Evolutionary conservation across 2,329 filamentous ascomycete genomes (phyloP).

Genomic region (Rhytidhysteron rufulum): DNA sequence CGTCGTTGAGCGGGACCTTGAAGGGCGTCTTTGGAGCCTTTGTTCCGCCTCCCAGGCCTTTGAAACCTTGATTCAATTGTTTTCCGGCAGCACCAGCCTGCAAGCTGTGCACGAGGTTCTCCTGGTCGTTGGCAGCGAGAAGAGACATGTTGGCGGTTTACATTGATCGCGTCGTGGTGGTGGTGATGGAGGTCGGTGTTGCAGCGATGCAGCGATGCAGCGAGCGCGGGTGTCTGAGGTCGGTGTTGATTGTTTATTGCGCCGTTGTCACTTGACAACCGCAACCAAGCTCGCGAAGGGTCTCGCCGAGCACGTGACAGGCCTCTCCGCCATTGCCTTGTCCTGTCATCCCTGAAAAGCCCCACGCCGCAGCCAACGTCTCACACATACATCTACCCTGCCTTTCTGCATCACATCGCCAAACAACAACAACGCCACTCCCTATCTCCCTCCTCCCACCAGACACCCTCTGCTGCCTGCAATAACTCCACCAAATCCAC

Average conservation of each 20-base stretch:
- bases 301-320: too few relatives aligned
- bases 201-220: background rate
- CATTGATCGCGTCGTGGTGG: too few relatives aligned
- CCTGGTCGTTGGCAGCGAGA: slow-evolving; percentile 75
- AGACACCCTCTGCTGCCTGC: too few relatives aligned
- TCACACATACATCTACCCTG: too few relatives aligned
- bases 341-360: too few relatives aligned
- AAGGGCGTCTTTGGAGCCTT: slow-evolving; percentile 79
- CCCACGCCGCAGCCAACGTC: too few relatives aligned
- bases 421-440: too few relatives aligned
- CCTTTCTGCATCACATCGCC: too few relatives aligned
- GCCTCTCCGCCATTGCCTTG: too few relatives aligned
- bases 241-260: slow-evolving; percentile 4
- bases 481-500: slow-evolving; percentile 2
- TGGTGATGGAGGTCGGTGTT: slow-evolving; percentile 13
- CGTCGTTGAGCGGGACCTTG: slow-evolving; percentile 73
- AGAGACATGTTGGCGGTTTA: slow-evolving; percentile 52
- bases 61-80: slow-evolving; percentile 56
- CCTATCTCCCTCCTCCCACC: too few relatives aligned
- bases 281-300: too few relatives aligned
- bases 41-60: slow-evolving; percentile 74
- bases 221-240: slow-evolving; percentile 2
- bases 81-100: slow-evolving; percentile 70
- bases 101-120: slow-evolving; percentile 76
- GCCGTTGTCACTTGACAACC: too few relatives aligned